phyloP scores from a whole-genome alignment of 192 early-diverging fungal genomes.

The Phlyctochytrium bullatum region DNA sequence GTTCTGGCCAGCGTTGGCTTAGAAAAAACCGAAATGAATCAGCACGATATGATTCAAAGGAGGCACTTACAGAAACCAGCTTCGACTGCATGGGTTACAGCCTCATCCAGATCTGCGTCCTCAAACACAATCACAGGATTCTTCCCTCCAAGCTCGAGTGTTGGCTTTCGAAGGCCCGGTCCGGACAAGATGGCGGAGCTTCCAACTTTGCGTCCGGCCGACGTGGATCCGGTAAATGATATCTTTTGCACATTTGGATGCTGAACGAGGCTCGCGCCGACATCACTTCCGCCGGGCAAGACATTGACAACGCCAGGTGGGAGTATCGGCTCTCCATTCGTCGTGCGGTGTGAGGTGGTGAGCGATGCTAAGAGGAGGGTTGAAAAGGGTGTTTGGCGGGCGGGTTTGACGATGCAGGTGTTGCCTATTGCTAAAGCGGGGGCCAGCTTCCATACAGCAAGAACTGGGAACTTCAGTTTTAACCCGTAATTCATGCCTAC shows the following conservation, averaged over 20 bases:
- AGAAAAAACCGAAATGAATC: not conserved
- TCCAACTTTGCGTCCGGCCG: slow-evolving; percentile 1
- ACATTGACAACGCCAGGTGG: slow-evolving; percentile 78
- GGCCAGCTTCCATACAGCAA: slow-evolving; percentile 79
- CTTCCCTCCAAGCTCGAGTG: slow-evolving; percentile 84
- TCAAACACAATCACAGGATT: slow-evolving; percentile 56
- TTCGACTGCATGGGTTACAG: slow-evolving; percentile 2
- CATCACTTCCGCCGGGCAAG: slow-evolving; percentile 72
- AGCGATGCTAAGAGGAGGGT: slow-evolving; percentile 59
- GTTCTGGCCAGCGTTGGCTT: slow-evolving; percentile 21
- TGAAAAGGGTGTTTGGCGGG: slow-evolving; percentile 51
- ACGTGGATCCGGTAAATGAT: slow-evolving; percentile 67
- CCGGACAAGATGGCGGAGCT: slow-evolving; percentile 59
- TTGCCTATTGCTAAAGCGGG: slow-evolving; percentile 76
- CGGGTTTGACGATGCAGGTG: slow-evolving; percentile 73
- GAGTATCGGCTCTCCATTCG: slow-evolving; percentile 47
- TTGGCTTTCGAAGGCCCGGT: slow-evolving; percentile 70
- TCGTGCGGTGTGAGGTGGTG: slow-evolving; percentile 24
- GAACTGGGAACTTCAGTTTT: slow-evolving; percentile 8
- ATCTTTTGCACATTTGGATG: slow-evolving; percentile 65
- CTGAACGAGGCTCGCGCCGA: slow-evolving; percentile 68
- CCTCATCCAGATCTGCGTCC: slow-evolving; percentile 28
- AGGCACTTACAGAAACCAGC: slow-evolving; percentile 13
- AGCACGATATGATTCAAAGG: not conserved
- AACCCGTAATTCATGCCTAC: not conserved